phyloP scores from a whole-genome alignment of 129 eudicot species.

The Arctium lappa region DNA sequence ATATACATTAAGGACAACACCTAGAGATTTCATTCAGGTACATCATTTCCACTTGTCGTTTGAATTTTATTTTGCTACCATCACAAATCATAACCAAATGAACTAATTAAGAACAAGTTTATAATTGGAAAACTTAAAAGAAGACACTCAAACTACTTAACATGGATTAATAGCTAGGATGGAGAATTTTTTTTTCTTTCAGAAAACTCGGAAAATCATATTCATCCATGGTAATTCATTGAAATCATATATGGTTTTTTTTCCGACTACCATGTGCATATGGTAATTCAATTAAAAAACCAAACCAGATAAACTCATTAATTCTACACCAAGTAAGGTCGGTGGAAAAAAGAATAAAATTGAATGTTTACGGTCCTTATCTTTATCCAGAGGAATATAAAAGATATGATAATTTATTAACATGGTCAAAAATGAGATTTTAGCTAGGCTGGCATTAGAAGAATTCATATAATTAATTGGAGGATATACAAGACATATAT shows the following conservation, averaged over 20 bases:
- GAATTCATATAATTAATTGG: neutral
- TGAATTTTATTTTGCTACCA: neutral
- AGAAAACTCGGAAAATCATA: neutral
- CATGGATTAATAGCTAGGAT: no score
- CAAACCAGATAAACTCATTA: neutral
- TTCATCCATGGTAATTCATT: neutral
- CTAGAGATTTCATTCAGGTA: no score
- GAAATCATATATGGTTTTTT: neutral
- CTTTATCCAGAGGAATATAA: neutral
- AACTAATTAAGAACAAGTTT: no score
- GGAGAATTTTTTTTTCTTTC: no score
- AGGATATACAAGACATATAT: neutral
- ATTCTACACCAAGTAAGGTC: neutral
- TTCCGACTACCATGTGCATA: neutral
- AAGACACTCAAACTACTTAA: no score
- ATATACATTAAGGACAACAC: neutral
- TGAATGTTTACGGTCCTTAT: neutral
- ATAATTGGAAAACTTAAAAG: no score
- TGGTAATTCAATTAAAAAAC: neutral
- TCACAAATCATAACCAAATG: neutral
- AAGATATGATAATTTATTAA: neutral
- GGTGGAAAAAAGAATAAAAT: neutral
- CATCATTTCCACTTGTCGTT: neutral
- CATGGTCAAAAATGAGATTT: neutral
- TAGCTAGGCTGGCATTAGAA: neutral